These are phyloP conservation scores for Cytidiella melzeri DNA, from an alignment of 768 basidiomycete species.

Conservation along the genomic window DNA sequence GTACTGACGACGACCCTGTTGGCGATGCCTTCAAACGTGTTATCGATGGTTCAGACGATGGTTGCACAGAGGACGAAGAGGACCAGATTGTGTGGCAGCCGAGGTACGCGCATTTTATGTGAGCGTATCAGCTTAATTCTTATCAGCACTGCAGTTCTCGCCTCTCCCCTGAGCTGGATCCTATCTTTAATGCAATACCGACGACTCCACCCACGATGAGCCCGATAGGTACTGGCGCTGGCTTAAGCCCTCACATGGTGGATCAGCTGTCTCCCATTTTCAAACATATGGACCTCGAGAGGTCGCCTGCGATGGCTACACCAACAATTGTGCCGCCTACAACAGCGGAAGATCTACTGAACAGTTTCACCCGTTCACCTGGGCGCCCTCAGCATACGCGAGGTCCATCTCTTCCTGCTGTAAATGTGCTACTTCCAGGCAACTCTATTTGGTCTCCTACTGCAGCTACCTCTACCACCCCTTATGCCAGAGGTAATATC, in stretches of 20 bases:
- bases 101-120: constrained; percentile 32
- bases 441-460: constrained; percentile 66
- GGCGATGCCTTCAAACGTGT: constrained; percentile 54
- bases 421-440: constrained; percentile 41
- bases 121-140: not conserved
- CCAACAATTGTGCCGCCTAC: constrained; percentile 23
- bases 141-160: not conserved
- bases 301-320: not conserved
- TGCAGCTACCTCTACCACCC: constrained; percentile 32
- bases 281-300: not conserved
- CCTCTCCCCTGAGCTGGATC: constrained; percentile 18
- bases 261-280: constrained; percentile 6
- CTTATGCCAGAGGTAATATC: constrained; percentile 4
- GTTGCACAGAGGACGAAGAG: constrained; percentile 47
- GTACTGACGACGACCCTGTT: constrained; percentile 81
- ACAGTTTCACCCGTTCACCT: constrained; percentile 28
- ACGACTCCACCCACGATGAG: constrained; percentile 2
- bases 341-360: constrained; percentile 65
- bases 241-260: constrained; percentile 2
- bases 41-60: constrained; percentile 36
- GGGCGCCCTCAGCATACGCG: constrained; percentile 15
- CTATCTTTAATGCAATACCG: constrained; percentile 17
- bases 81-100: constrained; percentile 79
- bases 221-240: constrained; percentile 2
- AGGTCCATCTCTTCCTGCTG: constrained; percentile 29